Evolutionary conservation across 2,329 filamentous ascomycete genomes (phyloP).

Genomic region (Talaromyces sp.): DNA sequence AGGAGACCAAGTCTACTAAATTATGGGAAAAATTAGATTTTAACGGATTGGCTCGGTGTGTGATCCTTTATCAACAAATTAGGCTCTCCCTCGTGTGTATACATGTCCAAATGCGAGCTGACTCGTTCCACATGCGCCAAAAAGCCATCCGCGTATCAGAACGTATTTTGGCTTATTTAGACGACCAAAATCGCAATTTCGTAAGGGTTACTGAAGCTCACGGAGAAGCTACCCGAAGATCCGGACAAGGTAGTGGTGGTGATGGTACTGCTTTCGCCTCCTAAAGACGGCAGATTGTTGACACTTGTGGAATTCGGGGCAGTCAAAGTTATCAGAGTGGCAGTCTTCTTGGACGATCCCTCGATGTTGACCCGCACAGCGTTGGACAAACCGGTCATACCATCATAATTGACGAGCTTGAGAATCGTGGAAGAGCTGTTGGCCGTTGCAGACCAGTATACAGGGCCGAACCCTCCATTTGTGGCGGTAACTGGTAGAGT

Average conservation of each 20-base stretch:
- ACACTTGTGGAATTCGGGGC: background rate
- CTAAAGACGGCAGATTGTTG: background rate
- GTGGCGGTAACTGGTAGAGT: slow-evolving; percentile 26
- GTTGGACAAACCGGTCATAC: background rate
- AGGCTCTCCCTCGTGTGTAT: background rate
- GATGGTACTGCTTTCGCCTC: background rate
- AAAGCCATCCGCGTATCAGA: background rate
- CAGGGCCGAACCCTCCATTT: background rate
- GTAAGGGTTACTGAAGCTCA: background rate
- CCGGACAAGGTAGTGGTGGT: background rate
- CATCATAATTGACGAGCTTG: slow-evolving; percentile 4
- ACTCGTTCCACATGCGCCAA: background rate
- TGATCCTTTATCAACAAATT: background rate
- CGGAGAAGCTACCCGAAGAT: background rate
- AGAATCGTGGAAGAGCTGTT: background rate
- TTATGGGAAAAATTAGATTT: background rate
- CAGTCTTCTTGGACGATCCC: background rate
- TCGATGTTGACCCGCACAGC: background rate
- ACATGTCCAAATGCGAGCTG: background rate
- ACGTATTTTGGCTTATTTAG: background rate
- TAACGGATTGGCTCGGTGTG: background rate
- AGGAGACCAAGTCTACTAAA: background rate
- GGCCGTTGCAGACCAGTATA: slow-evolving; percentile 16
- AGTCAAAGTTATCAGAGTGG: background rate
- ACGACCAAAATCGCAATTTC: background rate